Percentiles rank a stretch among this genome's conserved stretches.
Evolutionary conservation across 805 yeast genomes (phyloP).

Genomic region (Barnettozyma sucrosica): DNA sequence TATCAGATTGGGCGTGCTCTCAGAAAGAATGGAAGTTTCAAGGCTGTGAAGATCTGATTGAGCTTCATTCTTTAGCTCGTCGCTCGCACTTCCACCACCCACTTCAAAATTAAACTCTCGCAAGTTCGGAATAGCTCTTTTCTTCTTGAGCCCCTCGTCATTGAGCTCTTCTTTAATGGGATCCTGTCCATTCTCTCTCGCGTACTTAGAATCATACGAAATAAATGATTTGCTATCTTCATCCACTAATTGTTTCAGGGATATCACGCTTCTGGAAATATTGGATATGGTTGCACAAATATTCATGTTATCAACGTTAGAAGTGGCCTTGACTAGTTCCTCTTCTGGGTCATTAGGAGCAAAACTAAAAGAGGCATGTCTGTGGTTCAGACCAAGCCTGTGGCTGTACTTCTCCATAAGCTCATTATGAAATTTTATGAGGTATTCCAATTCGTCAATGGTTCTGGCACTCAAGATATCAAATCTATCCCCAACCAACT

Average conservation of each 20-base stretch:
- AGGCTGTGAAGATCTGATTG: constrained; percentile 1
- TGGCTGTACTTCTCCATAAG: constrained; percentile 25
- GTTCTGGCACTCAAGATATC: constrained; percentile 69
- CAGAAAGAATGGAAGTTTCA: constrained; percentile 15
- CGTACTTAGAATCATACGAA: constrained; percentile 55
- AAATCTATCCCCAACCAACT: constrained; percentile 36
- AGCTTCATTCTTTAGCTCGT: constrained; percentile 4
- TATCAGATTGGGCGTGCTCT: constrained; percentile 14
- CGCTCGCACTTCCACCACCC: not conserved
- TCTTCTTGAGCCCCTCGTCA: constrained; percentile 36
- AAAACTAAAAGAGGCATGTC: constrained; percentile 19
- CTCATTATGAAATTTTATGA: constrained; percentile 43
- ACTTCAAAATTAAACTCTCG: constrained; percentile 37
- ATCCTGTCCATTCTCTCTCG: constrained; percentile 18
- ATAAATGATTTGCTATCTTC: constrained; percentile 38
- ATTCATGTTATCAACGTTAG: constrained; percentile 26
- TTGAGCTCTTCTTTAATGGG: not conserved
- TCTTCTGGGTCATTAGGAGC: constrained; percentile 10
- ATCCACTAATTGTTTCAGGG: constrained; percentile 14
- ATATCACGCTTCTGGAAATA: constrained; percentile 21
- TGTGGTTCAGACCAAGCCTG: constrained; percentile 5
- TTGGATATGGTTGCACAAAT: constrained; percentile 24
- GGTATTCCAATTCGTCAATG: constrained; percentile 57
- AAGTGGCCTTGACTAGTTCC: constrained; percentile 5
- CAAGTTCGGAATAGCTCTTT: constrained; percentile 43